Evolutionary conservation across 257 asterid genomes (phyloP), one percentile per base, ranked within the genome.

Genomic region (Fraxinus pennsylvanica): DNA sequence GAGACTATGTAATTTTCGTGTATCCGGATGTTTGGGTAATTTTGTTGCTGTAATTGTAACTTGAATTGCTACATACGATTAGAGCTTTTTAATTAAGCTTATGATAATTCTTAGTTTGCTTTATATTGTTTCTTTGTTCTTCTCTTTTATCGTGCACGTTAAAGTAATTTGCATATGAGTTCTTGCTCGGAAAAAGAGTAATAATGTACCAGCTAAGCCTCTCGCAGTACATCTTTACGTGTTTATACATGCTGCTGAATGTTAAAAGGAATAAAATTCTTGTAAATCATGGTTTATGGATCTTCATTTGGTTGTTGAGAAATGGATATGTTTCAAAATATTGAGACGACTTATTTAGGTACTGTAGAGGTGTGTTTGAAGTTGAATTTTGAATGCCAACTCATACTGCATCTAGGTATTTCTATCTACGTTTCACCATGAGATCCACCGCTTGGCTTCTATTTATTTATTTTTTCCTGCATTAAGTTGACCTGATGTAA

Each of bases 1-100:
- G 74, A 43, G 74, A 47, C 74, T 91, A 39, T n/a, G 19, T 19
- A 19, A 22, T 63, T 77, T 63, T 25, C 59, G 19, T 59, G 68
- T 27, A 59, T 33, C 9, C 45, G 14, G 38, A 25, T 25, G 17
- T 71, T 79, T 76, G 69, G 33, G 39, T 65, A 7, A 74, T 38
- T 73, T 33, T 35, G 30, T 52, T 22, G 65, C 43, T 15, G 10
- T 52, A 30, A 32, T 74, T 66, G 79, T 43, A 39, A 80, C 75
- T 69, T 70, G 78, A 41, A 41, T 71, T 73, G 33, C 21, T 15
- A 38, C 54, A 19, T 68, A 75, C 8, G 6, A 73, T 80, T 63
- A 77, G 17, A 80, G 82, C 33, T 43, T 41, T 43, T 43, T 17
- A 43, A 43, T 43, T 43, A 43, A 43, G 52, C 33, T 84, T 25